Evolutionary conservation across 2,329 filamentous ascomycete species (phyloP).

Genomic region (Fusarium sp.): DNA sequence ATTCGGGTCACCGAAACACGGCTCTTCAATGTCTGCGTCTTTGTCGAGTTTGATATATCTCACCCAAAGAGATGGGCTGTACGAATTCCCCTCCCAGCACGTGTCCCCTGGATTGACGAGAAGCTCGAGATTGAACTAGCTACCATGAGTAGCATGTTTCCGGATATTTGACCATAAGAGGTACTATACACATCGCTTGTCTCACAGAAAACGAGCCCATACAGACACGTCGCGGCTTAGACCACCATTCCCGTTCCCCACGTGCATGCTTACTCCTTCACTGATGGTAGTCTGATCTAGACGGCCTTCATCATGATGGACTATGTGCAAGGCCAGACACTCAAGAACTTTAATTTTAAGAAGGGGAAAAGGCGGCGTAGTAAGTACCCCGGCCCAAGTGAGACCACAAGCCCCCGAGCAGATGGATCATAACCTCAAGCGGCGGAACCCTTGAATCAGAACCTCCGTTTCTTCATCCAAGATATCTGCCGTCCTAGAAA

Average conservation of each 20-base stretch:
- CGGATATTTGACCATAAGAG: no score
- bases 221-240: slow-evolving; percentile 1
- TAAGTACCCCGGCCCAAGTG: not conserved
- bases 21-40: slow-evolving; percentile 3
- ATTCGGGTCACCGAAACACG: not conserved
- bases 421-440: no score
- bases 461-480: no score
- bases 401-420: not conserved
- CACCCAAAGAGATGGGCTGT: slow-evolving; percentile 1
- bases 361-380: not conserved
- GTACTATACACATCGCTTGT: not conserved
- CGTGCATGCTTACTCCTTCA: slow-evolving; percentile 1
- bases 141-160: not conserved
- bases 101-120: not conserved
- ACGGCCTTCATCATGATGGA: slow-evolving; percentile 2
- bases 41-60: not conserved
- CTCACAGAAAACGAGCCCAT: not conserved
- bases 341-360: not conserved
- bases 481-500: no score
- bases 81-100: not conserved
- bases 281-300: not conserved
- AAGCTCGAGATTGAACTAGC: not conserved
- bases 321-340: not conserved
- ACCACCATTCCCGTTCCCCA: slow-evolving; percentile 3
- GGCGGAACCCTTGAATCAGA: no score